phyloP scores from a whole-genome alignment of 257 asterid species.

The Jacaranda copaia region DNA sequence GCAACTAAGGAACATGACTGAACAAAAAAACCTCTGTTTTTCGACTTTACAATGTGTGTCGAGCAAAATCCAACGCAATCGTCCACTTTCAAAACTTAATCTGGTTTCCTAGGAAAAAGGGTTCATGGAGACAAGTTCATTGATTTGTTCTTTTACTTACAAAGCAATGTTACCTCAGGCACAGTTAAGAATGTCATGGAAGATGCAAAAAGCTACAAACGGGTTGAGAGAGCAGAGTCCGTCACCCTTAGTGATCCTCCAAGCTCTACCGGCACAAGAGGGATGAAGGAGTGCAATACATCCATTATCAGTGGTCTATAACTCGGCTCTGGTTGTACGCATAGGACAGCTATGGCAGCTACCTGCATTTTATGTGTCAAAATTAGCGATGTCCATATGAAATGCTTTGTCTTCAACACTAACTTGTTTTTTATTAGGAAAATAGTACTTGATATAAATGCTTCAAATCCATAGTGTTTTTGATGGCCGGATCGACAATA shows the following conservation, averaged over 20 bases:
- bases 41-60: constrained; percentile 44
- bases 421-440: background rate
- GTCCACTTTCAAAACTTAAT: constrained; percentile 3
- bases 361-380: constrained; percentile 46
- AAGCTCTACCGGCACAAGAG: constrained; percentile 77
- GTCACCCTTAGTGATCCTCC: constrained; percentile 71
- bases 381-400: background rate
- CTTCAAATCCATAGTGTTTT: constrained; percentile 84
- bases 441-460: constrained; percentile 84
- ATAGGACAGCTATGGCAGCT: constrained; percentile 78
- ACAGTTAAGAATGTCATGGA: background rate
- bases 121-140: constrained; percentile 24
- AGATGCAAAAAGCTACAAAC: constrained; percentile 20
- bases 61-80: constrained; percentile 30
- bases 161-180: background rate
- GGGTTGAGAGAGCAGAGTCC: constrained; percentile 38
- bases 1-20: constrained; percentile 4
- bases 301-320: constrained; percentile 82
- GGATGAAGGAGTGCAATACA: constrained; percentile 83
- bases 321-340: constrained; percentile 86
- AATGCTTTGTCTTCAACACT: background rate
- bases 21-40: constrained; percentile 24
- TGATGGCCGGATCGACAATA: constrained; percentile 78
- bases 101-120: constrained; percentile 26
- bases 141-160: constrained; percentile 2